These are phyloP conservation scores for Cyclotella kingstonii DNA, from an alignment of 108 stramenopile species.

Conservation along the genomic window DNA sequence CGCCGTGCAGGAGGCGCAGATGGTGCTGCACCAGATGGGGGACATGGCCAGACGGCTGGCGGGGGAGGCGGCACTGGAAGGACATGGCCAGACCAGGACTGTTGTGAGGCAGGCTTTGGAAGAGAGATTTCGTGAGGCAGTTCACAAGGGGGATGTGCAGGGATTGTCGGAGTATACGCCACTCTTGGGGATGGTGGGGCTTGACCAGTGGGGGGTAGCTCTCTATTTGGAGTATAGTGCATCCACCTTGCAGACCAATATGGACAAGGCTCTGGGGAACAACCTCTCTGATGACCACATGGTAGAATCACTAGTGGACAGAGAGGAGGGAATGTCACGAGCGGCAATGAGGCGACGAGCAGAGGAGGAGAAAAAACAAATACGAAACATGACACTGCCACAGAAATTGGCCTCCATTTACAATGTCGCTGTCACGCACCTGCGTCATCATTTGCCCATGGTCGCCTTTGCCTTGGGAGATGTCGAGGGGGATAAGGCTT, in stretches of 20 bases:
- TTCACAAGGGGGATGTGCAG: slow-evolving; percentile 51
- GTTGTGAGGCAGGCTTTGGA: slow-evolving; percentile 45
- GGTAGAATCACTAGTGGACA: not conserved
- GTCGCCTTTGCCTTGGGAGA: slow-evolving; percentile 71
- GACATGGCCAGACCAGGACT: slow-evolving; percentile 46
- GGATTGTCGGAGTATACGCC: slow-evolving; percentile 66
- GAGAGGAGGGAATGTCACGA: slow-evolving; percentile 32
- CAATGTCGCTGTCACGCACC: slow-evolving; percentile 71
- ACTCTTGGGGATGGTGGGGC: slow-evolving; percentile 61
- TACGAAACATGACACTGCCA: slow-evolving; percentile 37
- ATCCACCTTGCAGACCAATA: slow-evolving; percentile 20
- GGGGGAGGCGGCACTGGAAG: slow-evolving; percentile 61
- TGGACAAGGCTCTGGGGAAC: slow-evolving; percentile 36
- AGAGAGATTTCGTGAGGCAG: slow-evolving; percentile 65
- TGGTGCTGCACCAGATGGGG: slow-evolving; percentile 8
- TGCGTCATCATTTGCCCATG: slow-evolving; percentile 90
- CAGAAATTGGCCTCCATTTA: slow-evolving; percentile 70
- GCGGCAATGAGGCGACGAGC: slow-evolving; percentile 32
- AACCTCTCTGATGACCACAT: not conserved
- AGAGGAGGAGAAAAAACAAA: slow-evolving; percentile 25
- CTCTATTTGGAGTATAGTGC: slow-evolving; percentile 69
- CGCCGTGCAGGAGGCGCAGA: not conserved
- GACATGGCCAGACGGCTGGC: slow-evolving; percentile 49
- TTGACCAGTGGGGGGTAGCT: slow-evolving; percentile 69
- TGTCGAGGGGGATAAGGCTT: slow-evolving; percentile 82